Evolutionary conservation across 192 early-diverging fungal genomes (phyloP).

Genomic region (Umbelopsis sp.): DNA sequence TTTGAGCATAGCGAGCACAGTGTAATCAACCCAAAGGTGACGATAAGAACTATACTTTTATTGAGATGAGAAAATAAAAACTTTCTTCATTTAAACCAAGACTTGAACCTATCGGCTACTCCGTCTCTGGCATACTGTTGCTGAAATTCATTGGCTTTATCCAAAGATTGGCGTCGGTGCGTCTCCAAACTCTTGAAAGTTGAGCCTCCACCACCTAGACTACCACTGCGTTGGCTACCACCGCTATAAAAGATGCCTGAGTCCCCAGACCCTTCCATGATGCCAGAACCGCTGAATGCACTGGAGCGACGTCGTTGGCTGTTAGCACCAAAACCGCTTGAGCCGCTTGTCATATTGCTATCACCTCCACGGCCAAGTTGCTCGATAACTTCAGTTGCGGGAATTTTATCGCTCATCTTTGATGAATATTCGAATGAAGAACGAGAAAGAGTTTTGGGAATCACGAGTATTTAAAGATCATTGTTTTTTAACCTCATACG

Average conservation of each 20-base stretch:
- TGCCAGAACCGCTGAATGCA: conserved; percentile 1
- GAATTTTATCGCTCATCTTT: conserved; percentile 4
- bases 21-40: too few species aligned
- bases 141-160: conserved; percentile 15
- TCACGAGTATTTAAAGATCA: neutral
- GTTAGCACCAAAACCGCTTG: neutral
- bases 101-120: conserved; percentile 15
- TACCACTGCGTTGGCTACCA: neutral
- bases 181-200: neutral
- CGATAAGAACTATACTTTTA: too few species aligned
- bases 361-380: conserved; percentile 12
- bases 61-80: too few species aligned
- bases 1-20: too few species aligned
- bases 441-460: neutral
- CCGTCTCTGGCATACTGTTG: conserved; percentile 18
- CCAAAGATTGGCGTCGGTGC: neutral
- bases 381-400: conserved; percentile 11
- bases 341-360: neutral
- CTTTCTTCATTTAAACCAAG: neutral
- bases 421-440: neutral
- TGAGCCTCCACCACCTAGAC: conserved; percentile 4
- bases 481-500: neutral
- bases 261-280: neutral
- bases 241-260: neutral
- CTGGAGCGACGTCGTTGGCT: neutral